Evolutionary conservation across 2,329 filamentous ascomycete genomes (phyloP).

Genomic region (Lasiodiplodia theobromae): DNA sequence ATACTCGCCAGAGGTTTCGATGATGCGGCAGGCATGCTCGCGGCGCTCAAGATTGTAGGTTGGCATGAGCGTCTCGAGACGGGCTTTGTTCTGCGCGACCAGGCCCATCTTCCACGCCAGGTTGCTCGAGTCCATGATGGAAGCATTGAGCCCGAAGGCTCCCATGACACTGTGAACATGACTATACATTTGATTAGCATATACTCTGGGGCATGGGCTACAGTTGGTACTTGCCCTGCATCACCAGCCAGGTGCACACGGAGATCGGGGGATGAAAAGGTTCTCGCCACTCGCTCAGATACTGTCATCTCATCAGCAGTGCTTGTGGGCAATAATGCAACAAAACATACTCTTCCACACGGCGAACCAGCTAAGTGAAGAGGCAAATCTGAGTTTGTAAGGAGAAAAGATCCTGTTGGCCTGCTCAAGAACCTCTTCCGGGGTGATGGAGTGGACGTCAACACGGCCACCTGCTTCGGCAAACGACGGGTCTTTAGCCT

Average conservation of each 20-base stretch:
- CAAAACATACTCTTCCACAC: constrained; percentile 38
- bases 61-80: constrained; percentile 36
- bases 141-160: constrained; percentile 48
- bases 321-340: too few relatives aligned
- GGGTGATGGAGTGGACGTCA: constrained; percentile 43
- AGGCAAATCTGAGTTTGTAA: constrained; percentile 43
- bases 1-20: constrained; percentile 35
- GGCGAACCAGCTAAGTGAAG: constrained; percentile 46
- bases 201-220: background rate
- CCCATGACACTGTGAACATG: constrained; percentile 48
- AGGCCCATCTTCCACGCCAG: constrained; percentile 48
- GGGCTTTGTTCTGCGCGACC: constrained; percentile 34
- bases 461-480: constrained; percentile 40
- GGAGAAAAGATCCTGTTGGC: constrained; percentile 45
- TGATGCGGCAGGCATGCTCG: constrained; percentile 34
- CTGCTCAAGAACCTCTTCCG: constrained; percentile 47
- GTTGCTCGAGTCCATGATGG: constrained; percentile 47
- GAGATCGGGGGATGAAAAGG: constrained; percentile 41
- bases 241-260: constrained; percentile 45
- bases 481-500: constrained; percentile 37
- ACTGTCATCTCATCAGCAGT: constrained; percentile 31
- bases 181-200: constrained; percentile 27
- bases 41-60: constrained; percentile 44
- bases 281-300: constrained; percentile 43
- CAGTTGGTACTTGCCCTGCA: constrained; percentile 38